A percentile compares a stretch with the other conserved stretches of the same genome.
phyloP scores from a whole-genome alignment of 164 flowering plant species.

The Brasenia schreberi region DNA sequence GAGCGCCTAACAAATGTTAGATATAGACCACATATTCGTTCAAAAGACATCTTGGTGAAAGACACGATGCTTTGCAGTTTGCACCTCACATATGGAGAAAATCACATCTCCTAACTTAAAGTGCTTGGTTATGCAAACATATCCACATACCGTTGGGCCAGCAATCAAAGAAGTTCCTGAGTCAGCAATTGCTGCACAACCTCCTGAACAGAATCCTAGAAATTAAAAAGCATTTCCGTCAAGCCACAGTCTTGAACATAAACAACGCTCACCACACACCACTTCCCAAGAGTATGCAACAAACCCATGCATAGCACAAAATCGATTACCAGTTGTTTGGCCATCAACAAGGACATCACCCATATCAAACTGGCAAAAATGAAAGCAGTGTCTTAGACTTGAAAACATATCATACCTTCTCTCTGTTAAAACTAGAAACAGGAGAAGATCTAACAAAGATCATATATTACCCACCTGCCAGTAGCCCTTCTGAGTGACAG shows the following conservation, averaged over 20 bases:
- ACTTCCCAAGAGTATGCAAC: background rate
- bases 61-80: no score
- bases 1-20: no score
- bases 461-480: conserved; percentile 61
- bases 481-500: conserved; percentile 77
- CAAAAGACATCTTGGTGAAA: no score
- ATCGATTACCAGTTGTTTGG: conserved; percentile 44
- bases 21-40: no score
- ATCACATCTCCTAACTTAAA: no score
- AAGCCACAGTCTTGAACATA: background rate
- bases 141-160: conserved; percentile 62
- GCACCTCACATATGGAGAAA: no score
- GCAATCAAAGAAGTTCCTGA: conserved; percentile 84
- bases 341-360: conserved; percentile 70
- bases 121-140: no score
- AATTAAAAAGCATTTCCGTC: background rate
- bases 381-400: no score
- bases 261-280: background rate
- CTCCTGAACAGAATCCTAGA: conserved; percentile 59
- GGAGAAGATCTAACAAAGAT: no score
- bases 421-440: no score
- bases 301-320: no score
- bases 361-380: conserved; percentile 62
- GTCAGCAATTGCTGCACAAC: conserved; percentile 90
- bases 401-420: no score